These are phyloP conservation scores for Vitis cinerea DNA, from an alignment of 164 flowering plant genomes.

Conservation along the genomic window DNA sequence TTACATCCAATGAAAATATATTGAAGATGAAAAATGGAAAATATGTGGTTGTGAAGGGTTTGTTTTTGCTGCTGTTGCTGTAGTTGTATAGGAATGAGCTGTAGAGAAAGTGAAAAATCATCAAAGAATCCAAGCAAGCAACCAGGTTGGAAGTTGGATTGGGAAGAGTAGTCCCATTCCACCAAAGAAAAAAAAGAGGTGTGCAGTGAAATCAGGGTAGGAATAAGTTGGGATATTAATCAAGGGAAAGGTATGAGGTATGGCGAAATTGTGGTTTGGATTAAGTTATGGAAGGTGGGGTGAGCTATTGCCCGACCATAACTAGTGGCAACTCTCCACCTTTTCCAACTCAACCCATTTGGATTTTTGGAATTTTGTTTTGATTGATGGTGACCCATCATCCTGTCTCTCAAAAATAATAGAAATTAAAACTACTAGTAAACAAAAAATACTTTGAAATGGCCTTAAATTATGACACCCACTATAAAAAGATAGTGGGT, in stretches of 20 bases:
- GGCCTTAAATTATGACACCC: too few relatives aligned
- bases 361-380: not conserved
- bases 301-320: constrained; percentile 13
- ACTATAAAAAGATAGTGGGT: too few relatives aligned
- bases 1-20: not conserved
- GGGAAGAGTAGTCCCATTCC: too few relatives aligned
- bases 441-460: too few relatives aligned
- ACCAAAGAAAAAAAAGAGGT: too few relatives aligned
- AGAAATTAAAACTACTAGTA: too few relatives aligned
- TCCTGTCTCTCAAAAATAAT: not conserved
- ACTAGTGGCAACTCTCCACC: not conserved
- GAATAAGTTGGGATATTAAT: constrained; percentile 9
- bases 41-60: not conserved
- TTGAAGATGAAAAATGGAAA: not conserved
- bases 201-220: too few relatives aligned
- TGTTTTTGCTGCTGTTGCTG: not conserved
- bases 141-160: too few relatives aligned
- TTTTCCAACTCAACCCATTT: not conserved
- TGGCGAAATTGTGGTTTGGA: not conserved
- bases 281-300: constrained; percentile 12
- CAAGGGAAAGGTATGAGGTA: not conserved
- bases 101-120: not conserved
- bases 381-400: not conserved
- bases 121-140: too few relatives aligned
- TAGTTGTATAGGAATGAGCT: not conserved